Evolutionary conservation across 2,329 filamentous ascomycete species (phyloP), one percentile per base, ranked within the genome.

Genomic region (Xylaria sp.): DNA sequence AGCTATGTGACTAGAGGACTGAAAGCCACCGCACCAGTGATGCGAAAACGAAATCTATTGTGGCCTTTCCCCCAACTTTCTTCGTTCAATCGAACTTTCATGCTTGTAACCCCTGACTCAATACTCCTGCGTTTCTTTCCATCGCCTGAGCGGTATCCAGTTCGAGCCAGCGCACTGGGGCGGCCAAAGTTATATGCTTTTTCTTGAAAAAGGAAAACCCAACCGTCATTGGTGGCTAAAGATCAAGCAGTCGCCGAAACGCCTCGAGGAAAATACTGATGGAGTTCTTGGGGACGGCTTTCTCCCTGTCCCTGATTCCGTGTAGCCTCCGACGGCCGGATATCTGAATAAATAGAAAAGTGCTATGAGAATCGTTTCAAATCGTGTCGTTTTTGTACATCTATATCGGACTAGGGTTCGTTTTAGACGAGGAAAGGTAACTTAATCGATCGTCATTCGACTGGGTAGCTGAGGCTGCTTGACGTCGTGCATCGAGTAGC

Each of bases 381-480:
- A 70, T 77, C 75, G 66, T 76, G 67, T 75, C 75, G 67, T 55
- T 71, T 76, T 75, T 75, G 71, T 75, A 76, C 74, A 75, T 75
- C 72, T 74, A 72, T 75, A 66, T 36, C 34, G 64, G 67, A 64
- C 48, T 63, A 34, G 48, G 34, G 32, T 59, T 39, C 21, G 45
- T 58, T 42, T 60, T 32, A 14, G n/a, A 47, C 27, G n/a, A 47
- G 36, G 30, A 4, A 45, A 55, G 39, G 24, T 27, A 21, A 39
- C 65, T 81, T 82, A 89, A 75, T 89, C 87, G 72, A 89, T 89
- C 2, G 87, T 89, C 87, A 89, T 89, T 59, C 87, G 83, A 73
- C 81, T 88, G 4, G 85, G 81, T 47, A 84, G 77, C 69, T 84
- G 81, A 3, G 85, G 60, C 66, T 75, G 82, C 80, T 89, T 88